Conservation (phyloP, 768 basidiomycete genomes). For the Symmetrospora coprosmae region DNA sequence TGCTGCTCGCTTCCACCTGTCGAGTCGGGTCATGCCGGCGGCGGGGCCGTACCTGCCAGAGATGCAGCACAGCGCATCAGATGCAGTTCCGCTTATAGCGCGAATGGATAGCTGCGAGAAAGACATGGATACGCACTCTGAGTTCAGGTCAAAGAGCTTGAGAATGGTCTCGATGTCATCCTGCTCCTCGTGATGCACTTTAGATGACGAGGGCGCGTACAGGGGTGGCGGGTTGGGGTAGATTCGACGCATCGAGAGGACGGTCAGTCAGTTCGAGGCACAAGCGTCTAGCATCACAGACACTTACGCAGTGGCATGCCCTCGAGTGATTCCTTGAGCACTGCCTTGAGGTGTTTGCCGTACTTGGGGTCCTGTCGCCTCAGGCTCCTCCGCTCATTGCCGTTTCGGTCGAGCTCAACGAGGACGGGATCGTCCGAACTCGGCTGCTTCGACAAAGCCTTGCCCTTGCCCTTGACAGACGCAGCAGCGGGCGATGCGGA, state of each 20-base stretch:
- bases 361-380: constrained; percentile 5
- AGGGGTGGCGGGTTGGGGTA: constrained; percentile 8
- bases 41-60: constrained; percentile 34
- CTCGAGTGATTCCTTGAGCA: not conserved
- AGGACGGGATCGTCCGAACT: not conserved
- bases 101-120: not conserved
- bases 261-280: not conserved
- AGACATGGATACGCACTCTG: constrained; percentile 47
- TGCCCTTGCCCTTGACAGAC: not conserved
- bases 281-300: not conserved
- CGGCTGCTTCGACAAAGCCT: not conserved
- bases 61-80: not conserved
- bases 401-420: not conserved
- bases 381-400: not conserved
- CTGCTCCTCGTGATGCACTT: constrained; percentile 24
- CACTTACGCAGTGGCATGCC: constrained; percentile 19
- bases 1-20: constrained; percentile 75
- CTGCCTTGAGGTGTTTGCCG: not conserved
- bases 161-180: constrained; percentile 28
- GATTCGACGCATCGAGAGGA: not conserved
- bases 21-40: constrained; percentile 48
- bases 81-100: no score
- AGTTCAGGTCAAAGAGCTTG: constrained; percentile 58
- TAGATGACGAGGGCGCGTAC: not conserved
- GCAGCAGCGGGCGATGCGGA: not conserved